phyloP scores from a whole-genome alignment of 2,329 filamentous ascomycete species.

The Intubia oerlemansii region DNA sequence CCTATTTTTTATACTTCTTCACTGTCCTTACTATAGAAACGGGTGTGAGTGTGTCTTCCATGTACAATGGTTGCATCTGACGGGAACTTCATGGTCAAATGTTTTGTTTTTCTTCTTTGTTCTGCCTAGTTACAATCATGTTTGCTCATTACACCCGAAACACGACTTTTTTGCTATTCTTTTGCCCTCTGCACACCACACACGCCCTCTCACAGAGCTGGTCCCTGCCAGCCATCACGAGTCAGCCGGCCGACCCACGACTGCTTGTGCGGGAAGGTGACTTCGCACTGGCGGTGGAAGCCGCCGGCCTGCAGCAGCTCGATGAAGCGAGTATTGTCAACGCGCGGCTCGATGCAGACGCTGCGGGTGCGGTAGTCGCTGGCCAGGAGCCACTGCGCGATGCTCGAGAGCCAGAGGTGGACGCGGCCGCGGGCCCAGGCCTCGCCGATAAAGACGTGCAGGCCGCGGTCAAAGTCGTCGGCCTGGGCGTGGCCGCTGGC shows the following conservation, averaged over 20 bases:
- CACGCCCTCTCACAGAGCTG: no score
- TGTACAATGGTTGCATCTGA: no score
- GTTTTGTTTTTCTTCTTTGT: no score
- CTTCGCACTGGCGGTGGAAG: constrained; percentile 71
- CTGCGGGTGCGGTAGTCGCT: constrained; percentile 63
- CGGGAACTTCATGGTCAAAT: no score
- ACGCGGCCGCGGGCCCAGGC: constrained; percentile 78
- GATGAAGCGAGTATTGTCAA: constrained; percentile 68
- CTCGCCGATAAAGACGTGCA: constrained; percentile 81
- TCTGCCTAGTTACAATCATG: no score
- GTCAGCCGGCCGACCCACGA: constrained; percentile 65
- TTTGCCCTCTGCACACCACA: neutral
- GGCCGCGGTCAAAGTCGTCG: constrained; percentile 66
- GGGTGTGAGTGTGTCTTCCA: no score
- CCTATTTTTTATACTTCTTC: no score
- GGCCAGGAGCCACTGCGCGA: constrained; percentile 72
- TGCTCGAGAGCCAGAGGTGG: constrained; percentile 57
- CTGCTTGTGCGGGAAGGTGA: constrained; percentile 83
- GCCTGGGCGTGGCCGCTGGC: constrained; percentile 29
- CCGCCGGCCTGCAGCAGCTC: constrained; percentile 50
- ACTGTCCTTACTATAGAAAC: no score
- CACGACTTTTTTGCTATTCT: no score
- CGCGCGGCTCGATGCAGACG: constrained; percentile 68
- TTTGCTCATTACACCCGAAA: no score
- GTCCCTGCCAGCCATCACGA: constrained; percentile 61